These are phyloP conservation scores for Casuarina cunninghamiana DNA, from an alignment of 306 rosid species.

Conservation along the genomic window DNA sequence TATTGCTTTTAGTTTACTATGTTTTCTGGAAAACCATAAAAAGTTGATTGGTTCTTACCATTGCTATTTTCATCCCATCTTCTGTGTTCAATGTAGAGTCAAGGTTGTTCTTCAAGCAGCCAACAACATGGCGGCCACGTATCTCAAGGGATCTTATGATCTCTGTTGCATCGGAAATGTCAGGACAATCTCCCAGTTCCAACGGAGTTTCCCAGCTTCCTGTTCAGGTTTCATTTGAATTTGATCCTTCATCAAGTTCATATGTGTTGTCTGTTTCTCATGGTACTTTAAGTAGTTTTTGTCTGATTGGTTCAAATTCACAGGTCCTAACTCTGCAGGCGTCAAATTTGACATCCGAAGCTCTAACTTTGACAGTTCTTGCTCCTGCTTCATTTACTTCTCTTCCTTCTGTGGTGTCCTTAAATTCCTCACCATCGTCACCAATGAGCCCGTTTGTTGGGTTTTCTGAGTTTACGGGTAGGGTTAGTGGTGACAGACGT, in stretches of 20 bases:
- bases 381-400: conserved; percentile 83
- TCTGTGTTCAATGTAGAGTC: conserved; percentile 55
- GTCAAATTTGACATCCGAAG: conserved; percentile 88
- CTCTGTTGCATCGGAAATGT: conserved; percentile 71
- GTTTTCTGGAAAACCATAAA: conserved; percentile 21
- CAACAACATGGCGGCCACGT: conserved; percentile 83
- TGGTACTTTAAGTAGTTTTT: conserved; percentile 20
- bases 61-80: conserved; percentile 9
- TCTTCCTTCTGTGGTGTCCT: conserved; percentile 66
- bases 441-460: conserved; percentile 76
- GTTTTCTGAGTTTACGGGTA: conserved; percentile 56
- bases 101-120: conserved; percentile 79
- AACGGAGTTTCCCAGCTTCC: conserved; percentile 64
- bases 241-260: conserved; percentile 6
- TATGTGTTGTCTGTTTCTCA: neutral
- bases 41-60: conserved; percentile 24
- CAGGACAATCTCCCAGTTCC: conserved; percentile 48
- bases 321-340: conserved; percentile 97
- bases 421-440: conserved; percentile 64
- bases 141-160: conserved; percentile 80
- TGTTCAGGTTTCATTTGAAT: conserved; percentile 58
- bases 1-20: conserved; percentile 16
- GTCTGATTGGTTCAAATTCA: conserved; percentile 37
- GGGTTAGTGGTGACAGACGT: conserved; percentile 43
- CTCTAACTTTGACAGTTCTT: conserved; percentile 81